Evolutionary conservation across 2,329 filamentous ascomycete genomes (phyloP).

Genomic region (Penicillium sp.): DNA sequence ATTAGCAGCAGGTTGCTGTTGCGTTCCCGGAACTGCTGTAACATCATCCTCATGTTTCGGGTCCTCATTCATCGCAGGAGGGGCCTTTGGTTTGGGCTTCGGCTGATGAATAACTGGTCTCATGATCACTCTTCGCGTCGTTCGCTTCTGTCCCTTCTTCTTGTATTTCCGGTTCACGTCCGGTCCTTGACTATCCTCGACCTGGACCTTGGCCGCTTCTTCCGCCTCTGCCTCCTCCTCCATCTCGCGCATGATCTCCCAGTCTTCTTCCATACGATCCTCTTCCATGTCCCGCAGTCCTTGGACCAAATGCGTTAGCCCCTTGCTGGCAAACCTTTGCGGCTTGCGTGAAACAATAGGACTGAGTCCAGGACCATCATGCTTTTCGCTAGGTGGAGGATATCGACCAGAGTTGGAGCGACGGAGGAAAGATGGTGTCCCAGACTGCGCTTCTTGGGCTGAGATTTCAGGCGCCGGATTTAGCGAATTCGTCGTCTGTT

Average conservation of each 20-base stretch:
- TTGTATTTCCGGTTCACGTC: slow-evolving; percentile 28
- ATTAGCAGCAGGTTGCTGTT: slow-evolving; percentile 12
- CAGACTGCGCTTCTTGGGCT: slow-evolving; percentile 21
- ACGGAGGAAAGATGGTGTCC: slow-evolving; percentile 35
- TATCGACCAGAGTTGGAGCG: slow-evolving; percentile 30
- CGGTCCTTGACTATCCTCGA: slow-evolving; percentile 32
- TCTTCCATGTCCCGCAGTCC: slow-evolving; percentile 36
- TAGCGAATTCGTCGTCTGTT: slow-evolving; percentile 6
- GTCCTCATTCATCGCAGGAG: slow-evolving; percentile 13
- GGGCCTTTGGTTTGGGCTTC: slow-evolving; percentile 18
- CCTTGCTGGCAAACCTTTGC: slow-evolving; percentile 32
- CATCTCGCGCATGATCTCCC: slow-evolving; percentile 39
- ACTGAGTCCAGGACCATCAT: slow-evolving; percentile 23
- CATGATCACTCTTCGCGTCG: slow-evolving; percentile 39
- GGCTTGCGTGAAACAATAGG: slow-evolving; percentile 33
- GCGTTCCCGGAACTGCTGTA: slow-evolving; percentile 26
- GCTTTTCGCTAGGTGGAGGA: slow-evolving; percentile 9
- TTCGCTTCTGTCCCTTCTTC: slow-evolving; percentile 45
- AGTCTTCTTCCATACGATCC: slow-evolving; percentile 36
- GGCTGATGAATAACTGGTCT: slow-evolving; percentile 33
- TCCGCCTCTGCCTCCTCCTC: slow-evolving; percentile 31
- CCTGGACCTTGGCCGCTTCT: slow-evolving; percentile 24
- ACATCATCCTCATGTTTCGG: slow-evolving; percentile 24
- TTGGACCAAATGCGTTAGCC: slow-evolving; percentile 34
- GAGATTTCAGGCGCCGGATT: slow-evolving; percentile 1